Evolutionary conservation across 805 yeast genomes (phyloP), one percentile per base, ranked within the genome.

Genomic region (Kuraishia capsulata): DNA sequence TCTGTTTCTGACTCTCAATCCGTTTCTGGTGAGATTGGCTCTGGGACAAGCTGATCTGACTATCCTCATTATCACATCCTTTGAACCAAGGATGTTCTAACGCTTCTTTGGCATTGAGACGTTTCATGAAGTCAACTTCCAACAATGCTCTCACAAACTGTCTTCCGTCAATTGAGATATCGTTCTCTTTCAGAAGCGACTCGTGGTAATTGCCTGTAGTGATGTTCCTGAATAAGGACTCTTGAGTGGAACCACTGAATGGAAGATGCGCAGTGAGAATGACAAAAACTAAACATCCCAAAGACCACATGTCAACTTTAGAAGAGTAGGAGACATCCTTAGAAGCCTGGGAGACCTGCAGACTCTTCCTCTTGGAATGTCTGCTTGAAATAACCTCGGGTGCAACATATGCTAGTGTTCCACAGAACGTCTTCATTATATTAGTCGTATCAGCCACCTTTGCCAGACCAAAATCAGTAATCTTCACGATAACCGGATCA

Each of bases 401-500:
- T 0, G 99, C 98, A 36, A 92, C 82, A 52, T 92, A 92, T 2
- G 97, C 97, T 45, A 92, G 59, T 0, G 99, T 92, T 1, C 99
- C 99, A 62, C 99, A 92, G 51, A 92, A 92, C 0, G 99, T 90
- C 56, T 87, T 89, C 83, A 92, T 81, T 44, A 83, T 78, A 2
- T 95, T 77, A 8, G 88, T 82, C 38, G 78, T 78, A 41, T 82
- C 92, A 44, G 88, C 78, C 20, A 87, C 78, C 59, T 92, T 92
- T 0, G 98, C 98, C 33, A 92, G 65, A 0, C 99, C 99, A 62
- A 92, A 92, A 61, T 92, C 99, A 3, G 97, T 85, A 30, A 92
- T 84, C 54, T 92, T 92, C n/a, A 92, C 81, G 14, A 77, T 57
- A 4, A 89, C 92, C 1, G 97, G 97, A 52, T 86, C 92, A 53